phyloP scores from a whole-genome alignment of 2,329 filamentous ascomycete genomes.

The Thielaviopsis euricoi region DNA sequence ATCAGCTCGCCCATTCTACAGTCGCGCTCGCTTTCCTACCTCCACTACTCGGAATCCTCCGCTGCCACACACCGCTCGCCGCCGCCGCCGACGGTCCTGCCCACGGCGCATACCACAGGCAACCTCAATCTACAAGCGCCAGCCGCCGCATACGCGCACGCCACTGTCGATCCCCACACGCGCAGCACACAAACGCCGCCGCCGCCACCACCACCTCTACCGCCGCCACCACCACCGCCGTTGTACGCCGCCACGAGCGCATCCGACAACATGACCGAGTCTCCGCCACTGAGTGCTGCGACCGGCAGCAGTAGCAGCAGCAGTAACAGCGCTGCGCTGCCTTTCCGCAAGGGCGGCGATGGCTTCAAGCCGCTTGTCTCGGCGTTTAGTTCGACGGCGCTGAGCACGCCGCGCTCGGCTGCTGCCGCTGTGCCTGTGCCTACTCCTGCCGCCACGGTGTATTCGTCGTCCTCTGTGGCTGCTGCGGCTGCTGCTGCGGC shows the following conservation, averaged over 20 bases:
- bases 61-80: no score
- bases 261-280: background rate
- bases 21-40: no score
- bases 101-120: no score
- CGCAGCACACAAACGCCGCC: background rate
- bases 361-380: conserved; percentile 3
- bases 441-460: no score
- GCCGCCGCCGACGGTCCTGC: no score
- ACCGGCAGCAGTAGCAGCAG: background rate
- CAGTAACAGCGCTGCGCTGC: background rate
- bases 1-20: background rate
- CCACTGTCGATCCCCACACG: background rate
- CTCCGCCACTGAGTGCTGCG: background rate
- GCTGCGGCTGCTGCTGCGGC: no score
- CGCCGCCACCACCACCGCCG: background rate
- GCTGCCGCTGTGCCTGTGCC: background rate
- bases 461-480: no score
- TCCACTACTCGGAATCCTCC: no score
- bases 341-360: background rate
- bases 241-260: background rate
- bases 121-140: no score
- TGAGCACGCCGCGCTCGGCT: conserved; percentile 2
- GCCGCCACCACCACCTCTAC: background rate
- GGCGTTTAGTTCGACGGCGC: conserved; percentile 4
- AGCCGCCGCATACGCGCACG: no score